These are phyloP conservation scores for Lactifluus subvellereus DNA, from an alignment of 768 basidiomycete species.

Conservation along the genomic window DNA sequence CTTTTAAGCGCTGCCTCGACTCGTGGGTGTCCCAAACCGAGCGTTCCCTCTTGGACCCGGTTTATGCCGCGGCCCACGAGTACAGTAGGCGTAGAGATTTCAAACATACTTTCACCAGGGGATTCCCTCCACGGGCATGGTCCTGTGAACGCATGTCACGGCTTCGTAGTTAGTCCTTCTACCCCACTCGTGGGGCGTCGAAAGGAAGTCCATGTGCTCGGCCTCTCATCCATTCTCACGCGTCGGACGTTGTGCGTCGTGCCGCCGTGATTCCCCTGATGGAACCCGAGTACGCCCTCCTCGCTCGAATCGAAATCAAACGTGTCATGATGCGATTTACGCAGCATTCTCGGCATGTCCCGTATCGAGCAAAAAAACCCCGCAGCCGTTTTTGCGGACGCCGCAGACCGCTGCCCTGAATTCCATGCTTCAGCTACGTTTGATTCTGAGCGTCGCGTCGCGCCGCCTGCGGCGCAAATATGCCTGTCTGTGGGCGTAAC, in stretches of 20 bases:
- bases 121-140: not conserved
- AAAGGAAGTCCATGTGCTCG: not conserved
- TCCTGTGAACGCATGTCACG: not conserved
- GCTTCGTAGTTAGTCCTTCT: not conserved
- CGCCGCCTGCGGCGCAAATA: conserved; percentile 4
- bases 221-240: conserved; percentile 1
- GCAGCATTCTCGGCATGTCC: conserved; percentile 11
- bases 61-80: conserved; percentile 10
- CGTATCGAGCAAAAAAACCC: conserved; percentile 5
- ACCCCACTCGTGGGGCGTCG: not conserved
- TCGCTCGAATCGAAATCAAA: conserved; percentile 16
- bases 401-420: conserved; percentile 7
- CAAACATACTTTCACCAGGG: not conserved
- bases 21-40: conserved; percentile 6
- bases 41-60: not conserved
- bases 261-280: conserved; percentile 10
- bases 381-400: conserved; percentile 3
- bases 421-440: conserved; percentile 16
- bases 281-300: conserved; percentile 1
- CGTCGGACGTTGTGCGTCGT: conserved; percentile 6
- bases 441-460: conserved; percentile 10
- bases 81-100: not conserved
- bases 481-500: not conserved
- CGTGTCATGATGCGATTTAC: conserved; percentile 20
- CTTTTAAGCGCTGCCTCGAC: conserved; percentile 6